These are phyloP conservation scores for Castanospermum australe DNA, from an alignment of 306 rosid genomes.

Conservation along the genomic window DNA sequence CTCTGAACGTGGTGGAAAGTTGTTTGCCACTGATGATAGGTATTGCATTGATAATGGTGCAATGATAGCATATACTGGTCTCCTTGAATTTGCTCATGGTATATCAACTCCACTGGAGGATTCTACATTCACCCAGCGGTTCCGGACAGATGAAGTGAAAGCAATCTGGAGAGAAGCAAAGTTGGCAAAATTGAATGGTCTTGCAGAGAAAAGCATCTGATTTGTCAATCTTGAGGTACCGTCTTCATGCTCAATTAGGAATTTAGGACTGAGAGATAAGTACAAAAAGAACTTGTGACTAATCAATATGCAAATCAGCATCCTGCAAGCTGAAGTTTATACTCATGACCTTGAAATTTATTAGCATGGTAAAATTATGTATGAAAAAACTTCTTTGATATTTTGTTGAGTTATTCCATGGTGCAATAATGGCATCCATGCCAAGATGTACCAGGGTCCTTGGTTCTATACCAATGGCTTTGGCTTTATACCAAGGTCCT, in stretches of 20 bases:
- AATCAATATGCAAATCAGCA: background rate
- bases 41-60: constrained; percentile 94
- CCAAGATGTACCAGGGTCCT: constrained; percentile 2
- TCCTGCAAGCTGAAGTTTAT: background rate
- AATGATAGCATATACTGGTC: constrained; percentile 95
- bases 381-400: constrained; percentile 22
- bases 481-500: background rate
- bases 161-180: constrained; percentile 81
- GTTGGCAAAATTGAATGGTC: constrained; percentile 26
- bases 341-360: constrained; percentile 1
- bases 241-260: background rate
- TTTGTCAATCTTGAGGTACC: constrained; percentile 23
- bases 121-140: constrained; percentile 81
- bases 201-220: constrained; percentile 34
- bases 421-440: background rate
- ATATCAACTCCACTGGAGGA: constrained; percentile 64
- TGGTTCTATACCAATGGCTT: background rate
- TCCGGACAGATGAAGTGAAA: constrained; percentile 90
- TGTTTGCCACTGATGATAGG: constrained; percentile 92
- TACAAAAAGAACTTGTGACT: background rate
- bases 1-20: constrained; percentile 79
- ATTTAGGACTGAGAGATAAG: background rate
- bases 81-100: constrained; percentile 79
- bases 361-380: constrained; percentile 13
- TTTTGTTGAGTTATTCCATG: constrained; percentile 23